These are phyloP conservation scores for Suhomyces bolitotheri DNA, from an alignment of 1,139 yeast species.

Conservation along the genomic window DNA sequence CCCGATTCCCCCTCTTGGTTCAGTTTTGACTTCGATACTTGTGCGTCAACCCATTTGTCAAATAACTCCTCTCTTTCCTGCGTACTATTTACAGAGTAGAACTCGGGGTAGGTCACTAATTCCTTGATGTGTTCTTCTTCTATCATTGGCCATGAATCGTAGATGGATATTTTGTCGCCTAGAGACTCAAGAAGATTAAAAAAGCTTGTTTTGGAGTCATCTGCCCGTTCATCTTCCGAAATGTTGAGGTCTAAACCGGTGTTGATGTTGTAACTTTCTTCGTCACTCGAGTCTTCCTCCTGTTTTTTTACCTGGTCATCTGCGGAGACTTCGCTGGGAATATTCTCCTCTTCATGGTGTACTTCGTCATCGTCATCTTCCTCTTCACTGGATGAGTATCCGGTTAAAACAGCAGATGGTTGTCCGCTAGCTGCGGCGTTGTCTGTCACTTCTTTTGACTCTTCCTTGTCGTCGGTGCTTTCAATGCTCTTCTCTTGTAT, in stretches of 20 bases:
- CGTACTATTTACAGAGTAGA: conserved; percentile 25
- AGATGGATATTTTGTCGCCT: conserved; percentile 28
- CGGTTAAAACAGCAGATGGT: conserved; percentile 2
- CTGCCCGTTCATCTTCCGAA: conserved; percentile 17
- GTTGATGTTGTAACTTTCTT: no score
- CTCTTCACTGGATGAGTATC: conserved; percentile 14
- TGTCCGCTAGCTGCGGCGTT: not conserved
- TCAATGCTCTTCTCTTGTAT: conserved; percentile 2
- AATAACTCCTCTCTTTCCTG: conserved; percentile 27
- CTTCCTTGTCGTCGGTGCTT: no score
- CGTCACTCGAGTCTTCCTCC: conserved; percentile 2
- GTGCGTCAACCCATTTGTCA: conserved; percentile 33
- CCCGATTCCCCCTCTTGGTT: not conserved
- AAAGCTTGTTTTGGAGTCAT: conserved; percentile 16
- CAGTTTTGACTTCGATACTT: not conserved
- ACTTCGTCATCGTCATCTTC: conserved; percentile 12
- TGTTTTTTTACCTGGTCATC: conserved; percentile 5
- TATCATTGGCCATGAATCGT: conserved; percentile 42
- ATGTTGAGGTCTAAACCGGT: conserved; percentile 23
- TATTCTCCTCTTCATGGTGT: conserved; percentile 9
- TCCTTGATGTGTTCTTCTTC: conserved; percentile 38
- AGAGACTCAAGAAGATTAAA: conserved; percentile 25
- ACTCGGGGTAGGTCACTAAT: conserved; percentile 33
- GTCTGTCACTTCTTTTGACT: conserved; percentile 1
- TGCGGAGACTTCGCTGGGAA: conserved; percentile 1